These are phyloP conservation scores for Metschnikowia vanudenii DNA, from an alignment of 805 yeast species.

Conservation along the genomic window DNA sequence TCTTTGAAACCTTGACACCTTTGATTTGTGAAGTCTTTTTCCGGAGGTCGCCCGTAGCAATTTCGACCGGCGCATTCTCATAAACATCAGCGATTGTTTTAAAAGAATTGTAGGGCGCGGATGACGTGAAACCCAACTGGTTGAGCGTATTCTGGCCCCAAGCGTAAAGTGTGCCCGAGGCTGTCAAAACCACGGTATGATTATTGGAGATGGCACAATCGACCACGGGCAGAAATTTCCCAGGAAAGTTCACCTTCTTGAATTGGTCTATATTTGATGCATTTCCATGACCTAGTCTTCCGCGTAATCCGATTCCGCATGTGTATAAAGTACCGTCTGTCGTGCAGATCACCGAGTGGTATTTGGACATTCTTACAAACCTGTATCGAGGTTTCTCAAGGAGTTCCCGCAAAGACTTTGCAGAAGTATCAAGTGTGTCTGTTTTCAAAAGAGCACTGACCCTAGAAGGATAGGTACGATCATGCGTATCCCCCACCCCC, in stretches of 20 bases:
- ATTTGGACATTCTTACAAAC: constrained; percentile 55
- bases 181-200: constrained; percentile 61
- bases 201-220: constrained; percentile 57
- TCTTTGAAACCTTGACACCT: constrained; percentile 61
- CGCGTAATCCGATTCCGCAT: constrained; percentile 68
- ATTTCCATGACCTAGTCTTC: constrained; percentile 63
- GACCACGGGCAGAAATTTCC: constrained; percentile 20
- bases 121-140: constrained; percentile 55
- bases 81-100: constrained; percentile 28
- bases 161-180: constrained; percentile 53
- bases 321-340: constrained; percentile 53
- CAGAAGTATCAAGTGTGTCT: neutral
- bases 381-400: constrained; percentile 43
- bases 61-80: constrained; percentile 39
- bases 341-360: constrained; percentile 63
- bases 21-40: constrained; percentile 19
- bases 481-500: constrained; percentile 65
- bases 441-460: constrained; percentile 19
- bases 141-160: constrained; percentile 77
- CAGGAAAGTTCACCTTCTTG: constrained; percentile 40
- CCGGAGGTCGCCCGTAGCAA: constrained; percentile 44
- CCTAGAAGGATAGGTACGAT: constrained; percentile 39
- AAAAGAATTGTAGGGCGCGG: constrained; percentile 15
- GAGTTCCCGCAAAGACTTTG: constrained; percentile 10
- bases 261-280: constrained; percentile 41